Base-by-base conservation (phyloP, 306 rosid species). In the Geum urbanum region DNA sequence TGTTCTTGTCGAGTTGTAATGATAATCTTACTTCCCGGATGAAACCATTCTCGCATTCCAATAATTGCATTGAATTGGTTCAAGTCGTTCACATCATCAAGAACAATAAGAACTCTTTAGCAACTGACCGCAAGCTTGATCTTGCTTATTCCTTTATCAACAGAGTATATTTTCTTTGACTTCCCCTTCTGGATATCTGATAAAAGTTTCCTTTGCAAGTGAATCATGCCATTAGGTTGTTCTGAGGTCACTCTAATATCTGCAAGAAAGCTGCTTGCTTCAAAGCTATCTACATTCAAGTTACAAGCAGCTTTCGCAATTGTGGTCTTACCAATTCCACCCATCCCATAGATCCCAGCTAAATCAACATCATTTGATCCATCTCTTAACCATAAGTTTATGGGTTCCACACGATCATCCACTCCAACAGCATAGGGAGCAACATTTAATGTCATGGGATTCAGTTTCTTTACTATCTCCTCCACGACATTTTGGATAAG, bases 1-100 rank as follows among this genome's bases (percentile, higher is more conserved):
- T 19, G 58, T 53, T 53, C 9, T 3, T 53, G 27, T 53, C 58
- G 18, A 18, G 58, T 53, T 19, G 58, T 53, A n/a, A 53, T 53
- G 58, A 53, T 18, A 53, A 53, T 53, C 27, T 53, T 53, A 12
- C 58, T 53, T 53, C 58, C 58, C 1, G 58, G 27, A 53, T 3
- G 58, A 53, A 53, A 53, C 58, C 58, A 53, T 12, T 53, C 27
- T 19, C 58, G 58, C 32, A 53, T 53, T 53, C 58, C 58, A 18
- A 53, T 1, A 53, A 53, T 53, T 8, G 58, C 58, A 19, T 53
- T 18, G 12, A 53, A 8, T 12, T 53, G 27, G 58, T 53, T 24
- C 27, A 7, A 51, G 24, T 51, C 56, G 19, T n/a, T 51, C 24
- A 51, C 22, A 51, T 51, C 56, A 51, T 51, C 58, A 19, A 53